Conservation (phyloP, 768 basidiomycete species). For the Tubosaeta brunneosetosa region DNA sequence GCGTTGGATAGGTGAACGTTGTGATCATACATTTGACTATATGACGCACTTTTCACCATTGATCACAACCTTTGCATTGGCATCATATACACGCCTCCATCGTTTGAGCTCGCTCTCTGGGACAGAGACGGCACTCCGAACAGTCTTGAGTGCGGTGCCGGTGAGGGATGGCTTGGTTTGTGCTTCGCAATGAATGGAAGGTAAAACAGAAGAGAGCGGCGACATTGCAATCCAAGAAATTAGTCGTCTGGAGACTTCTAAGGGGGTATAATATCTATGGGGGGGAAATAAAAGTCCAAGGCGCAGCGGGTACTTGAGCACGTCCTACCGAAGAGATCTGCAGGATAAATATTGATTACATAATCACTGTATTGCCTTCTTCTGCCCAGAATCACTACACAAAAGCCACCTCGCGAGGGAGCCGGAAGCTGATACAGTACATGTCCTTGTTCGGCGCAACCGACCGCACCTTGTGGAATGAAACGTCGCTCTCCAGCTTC, state of each 20-base stretch:
- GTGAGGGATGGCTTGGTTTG: constrained; percentile 39
- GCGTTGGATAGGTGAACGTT: constrained; percentile 8
- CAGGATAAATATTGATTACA: constrained; percentile 30
- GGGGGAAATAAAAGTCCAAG: constrained; percentile 11
- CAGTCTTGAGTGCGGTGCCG: constrained; percentile 54
- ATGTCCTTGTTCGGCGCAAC: constrained; percentile 97
- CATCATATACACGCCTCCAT: constrained; percentile 86
- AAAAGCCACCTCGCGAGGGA: constrained; percentile 47
- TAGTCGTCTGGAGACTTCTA: constrained; percentile 27
- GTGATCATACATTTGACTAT: constrained; percentile 13
- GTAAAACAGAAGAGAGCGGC: constrained; percentile 39
- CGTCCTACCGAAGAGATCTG: not conserved
- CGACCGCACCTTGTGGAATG: constrained; percentile 76
- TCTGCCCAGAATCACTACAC: constrained; percentile 8
- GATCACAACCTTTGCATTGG: constrained; percentile 65
- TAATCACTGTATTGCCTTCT: constrained; percentile 36
- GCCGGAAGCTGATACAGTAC: constrained; percentile 91
- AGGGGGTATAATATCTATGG: constrained; percentile 32
- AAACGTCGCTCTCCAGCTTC: constrained; percentile 44
- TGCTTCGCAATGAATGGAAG: constrained; percentile 52
- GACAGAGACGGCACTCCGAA: constrained; percentile 63
- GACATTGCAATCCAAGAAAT: constrained; percentile 34
- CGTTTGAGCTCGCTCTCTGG: constrained; percentile 82
- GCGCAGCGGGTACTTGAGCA: constrained; percentile 17
- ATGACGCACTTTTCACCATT: constrained; percentile 76